Evolutionary conservation across 352 stramenopile genomes (phyloP), one percentile per base, ranked within the genome.

Genomic region (Phytophthora chlamydospora): DNA sequence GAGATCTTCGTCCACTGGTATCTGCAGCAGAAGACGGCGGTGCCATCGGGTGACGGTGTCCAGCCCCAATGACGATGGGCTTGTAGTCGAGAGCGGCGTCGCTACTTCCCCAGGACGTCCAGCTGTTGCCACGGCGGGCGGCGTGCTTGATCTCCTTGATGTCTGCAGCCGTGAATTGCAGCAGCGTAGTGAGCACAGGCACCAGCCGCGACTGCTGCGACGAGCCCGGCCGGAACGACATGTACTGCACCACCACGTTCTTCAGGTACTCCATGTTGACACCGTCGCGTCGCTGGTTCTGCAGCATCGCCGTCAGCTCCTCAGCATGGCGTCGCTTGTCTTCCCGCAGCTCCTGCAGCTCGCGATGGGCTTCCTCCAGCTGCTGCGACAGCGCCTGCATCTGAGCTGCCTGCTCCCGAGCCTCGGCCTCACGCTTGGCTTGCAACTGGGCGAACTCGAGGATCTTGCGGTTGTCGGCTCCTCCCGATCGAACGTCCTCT

Each of bases 211-310:
- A 52, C 57, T 94, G 88, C 64, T 96, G 79, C 34, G 80, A 91
- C 32, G 88, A 95, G 3, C 86, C 86, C 0, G 83, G 81, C 11
- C 78, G 85, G 68, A 96, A 94, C 14, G 83, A 91, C 85, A 96
- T 94, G 69, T 91, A 96, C 77, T 95, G 88, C 19, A 96, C 83
- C 19, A 96, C 85, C 14, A 96, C 85, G 50, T 96, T 96, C 63
- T 96, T 96, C 31, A 96, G 68, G 63, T 96, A 96, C 52, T 96
- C 87, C 85, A 96, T 91, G 64, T 96, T 95, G 29, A 96, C 85
- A 29, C 87, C 87, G 17, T 94, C 87, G 34, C 88, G 84, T 6
- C 85, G 82, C 50, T 95, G 85, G 13, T 79, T 90, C 55, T 93
- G 85, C 66, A 93, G 82, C 57, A 95, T 73, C 29, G 73, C 79